These are phyloP conservation scores for Fomitopsis serialis DNA, from an alignment of 768 basidiomycete genomes.

Conservation along the genomic window DNA sequence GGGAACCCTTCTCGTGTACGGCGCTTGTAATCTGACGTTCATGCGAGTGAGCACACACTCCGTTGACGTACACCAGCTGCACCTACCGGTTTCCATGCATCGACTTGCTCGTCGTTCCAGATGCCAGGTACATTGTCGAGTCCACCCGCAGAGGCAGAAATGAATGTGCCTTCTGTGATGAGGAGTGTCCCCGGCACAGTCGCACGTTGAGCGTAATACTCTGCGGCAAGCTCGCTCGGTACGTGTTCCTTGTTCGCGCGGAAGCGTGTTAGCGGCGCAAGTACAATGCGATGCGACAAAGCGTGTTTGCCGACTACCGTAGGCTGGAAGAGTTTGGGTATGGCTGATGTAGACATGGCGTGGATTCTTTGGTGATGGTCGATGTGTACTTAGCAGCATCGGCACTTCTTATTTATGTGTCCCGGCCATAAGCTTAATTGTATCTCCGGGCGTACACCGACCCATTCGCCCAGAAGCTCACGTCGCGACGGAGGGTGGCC, in stretches of 20 bases:
- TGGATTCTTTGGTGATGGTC: no score
- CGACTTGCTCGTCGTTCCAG: conserved; percentile 54
- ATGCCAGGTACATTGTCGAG: conserved; percentile 53
- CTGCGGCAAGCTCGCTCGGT: conserved; percentile 28
- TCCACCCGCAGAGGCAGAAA: conserved; percentile 46
- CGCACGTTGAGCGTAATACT: conserved; percentile 32
- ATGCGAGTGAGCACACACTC: neutral
- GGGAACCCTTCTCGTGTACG: conserved; percentile 48
- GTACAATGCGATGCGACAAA: conserved; percentile 42
- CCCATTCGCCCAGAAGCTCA: no score
- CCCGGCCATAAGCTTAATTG: no score
- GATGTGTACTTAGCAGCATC: no score
- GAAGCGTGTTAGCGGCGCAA: conserved; percentile 45
- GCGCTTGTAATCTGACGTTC: conserved; percentile 41
- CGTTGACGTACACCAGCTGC: neutral
- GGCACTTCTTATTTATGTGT: no score
- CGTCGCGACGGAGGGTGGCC: no score
- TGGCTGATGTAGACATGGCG: neutral
- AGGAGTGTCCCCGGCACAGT: conserved; percentile 45
- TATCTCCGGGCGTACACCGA: no score
- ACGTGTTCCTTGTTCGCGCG: conserved; percentile 30
- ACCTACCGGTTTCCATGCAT: conserved; percentile 46
- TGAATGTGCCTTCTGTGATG: conserved; percentile 52
- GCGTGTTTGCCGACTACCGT: neutral
- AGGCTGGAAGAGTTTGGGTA: conserved; percentile 4